Conservation (phyloP, 148 eudicot genomes). For the Pouteria glomerata region DNA sequence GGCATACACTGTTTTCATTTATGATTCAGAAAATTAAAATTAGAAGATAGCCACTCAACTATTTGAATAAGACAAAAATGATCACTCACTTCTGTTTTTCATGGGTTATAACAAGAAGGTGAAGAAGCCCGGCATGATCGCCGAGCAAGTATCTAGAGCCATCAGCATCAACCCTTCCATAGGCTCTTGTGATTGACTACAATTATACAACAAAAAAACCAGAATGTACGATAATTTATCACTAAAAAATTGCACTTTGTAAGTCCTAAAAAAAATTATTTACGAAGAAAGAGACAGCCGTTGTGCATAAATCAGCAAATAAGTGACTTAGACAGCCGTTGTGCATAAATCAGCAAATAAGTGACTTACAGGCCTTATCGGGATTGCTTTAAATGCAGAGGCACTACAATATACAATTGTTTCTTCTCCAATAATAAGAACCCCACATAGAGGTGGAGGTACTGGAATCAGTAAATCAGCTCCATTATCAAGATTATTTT, state of each 20-base stretch:
- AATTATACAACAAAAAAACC: not conserved
- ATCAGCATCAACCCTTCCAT: constrained; percentile 98
- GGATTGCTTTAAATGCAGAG: constrained; percentile 87
- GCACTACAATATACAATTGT: constrained; percentile 96
- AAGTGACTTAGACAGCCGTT: constrained; percentile 19
- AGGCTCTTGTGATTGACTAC: constrained; percentile 89
- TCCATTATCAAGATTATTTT: constrained; percentile 85
- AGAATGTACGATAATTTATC: not conserved
- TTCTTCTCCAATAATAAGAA: constrained; percentile 92
- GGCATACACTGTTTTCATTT: not conserved
- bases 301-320: not conserved
- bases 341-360: constrained; percentile 2
- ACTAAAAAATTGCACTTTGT: constrained; percentile 9
- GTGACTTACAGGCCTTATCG: constrained; percentile 78
- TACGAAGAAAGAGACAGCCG: too few relatives aligned
- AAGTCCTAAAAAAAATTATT: constrained; percentile 1
- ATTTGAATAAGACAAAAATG: constrained; percentile 3
- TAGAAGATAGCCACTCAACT: not conserved
- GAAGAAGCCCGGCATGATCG: constrained; percentile 92
- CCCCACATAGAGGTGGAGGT: constrained; percentile 96
- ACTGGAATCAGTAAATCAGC: constrained; percentile 93
- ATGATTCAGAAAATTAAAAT: not conserved
- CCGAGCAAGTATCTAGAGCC: constrained; percentile 95
- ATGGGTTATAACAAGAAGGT: constrained; percentile 93
- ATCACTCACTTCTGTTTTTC: constrained; percentile 82